These are phyloP conservation scores for Tricholoma saponaceum DNA, from an alignment of 768 basidiomycete species.

Conservation along the genomic window DNA sequence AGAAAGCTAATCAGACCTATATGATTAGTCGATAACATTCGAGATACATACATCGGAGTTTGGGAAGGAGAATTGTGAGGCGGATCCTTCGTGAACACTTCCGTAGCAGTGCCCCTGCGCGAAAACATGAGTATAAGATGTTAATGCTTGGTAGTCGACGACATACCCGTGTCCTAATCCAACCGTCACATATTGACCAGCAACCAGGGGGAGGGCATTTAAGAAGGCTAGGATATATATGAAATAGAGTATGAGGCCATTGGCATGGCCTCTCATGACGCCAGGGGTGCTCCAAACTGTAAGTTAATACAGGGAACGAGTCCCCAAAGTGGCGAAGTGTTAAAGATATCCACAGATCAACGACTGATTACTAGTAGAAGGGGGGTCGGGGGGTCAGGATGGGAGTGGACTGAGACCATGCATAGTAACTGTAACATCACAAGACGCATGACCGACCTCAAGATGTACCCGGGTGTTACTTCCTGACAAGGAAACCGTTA, in stretches of 20 bases:
- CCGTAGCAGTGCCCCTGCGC: not conserved
- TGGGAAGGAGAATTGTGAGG: too few relatives aligned
- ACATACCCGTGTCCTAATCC: not conserved
- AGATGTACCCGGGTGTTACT: not conserved
- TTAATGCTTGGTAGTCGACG: not conserved
- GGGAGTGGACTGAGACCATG: not conserved
- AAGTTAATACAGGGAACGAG: not conserved
- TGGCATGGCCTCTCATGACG: not conserved
- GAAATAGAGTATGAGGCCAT: not conserved
- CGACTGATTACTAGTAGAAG: not conserved
- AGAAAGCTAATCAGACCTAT: not conserved
- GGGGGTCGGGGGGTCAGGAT: not conserved
- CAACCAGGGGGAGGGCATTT: not conserved
- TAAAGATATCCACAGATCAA: not conserved
- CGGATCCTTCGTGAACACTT: not conserved
- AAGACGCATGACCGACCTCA: not conserved
- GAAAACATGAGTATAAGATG: not conserved
- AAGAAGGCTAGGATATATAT: not conserved
- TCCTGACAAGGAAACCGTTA: not conserved
- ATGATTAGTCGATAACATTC: not conserved
- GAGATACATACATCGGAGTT: not conserved
- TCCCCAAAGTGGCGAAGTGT: not conserved
- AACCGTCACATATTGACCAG: not conserved
- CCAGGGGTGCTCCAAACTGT: not conserved
- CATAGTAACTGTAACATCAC: not conserved